Conservation (phyloP, 2,329 filamentous ascomycete genomes). For the Colletotrichum lentis region DNA sequence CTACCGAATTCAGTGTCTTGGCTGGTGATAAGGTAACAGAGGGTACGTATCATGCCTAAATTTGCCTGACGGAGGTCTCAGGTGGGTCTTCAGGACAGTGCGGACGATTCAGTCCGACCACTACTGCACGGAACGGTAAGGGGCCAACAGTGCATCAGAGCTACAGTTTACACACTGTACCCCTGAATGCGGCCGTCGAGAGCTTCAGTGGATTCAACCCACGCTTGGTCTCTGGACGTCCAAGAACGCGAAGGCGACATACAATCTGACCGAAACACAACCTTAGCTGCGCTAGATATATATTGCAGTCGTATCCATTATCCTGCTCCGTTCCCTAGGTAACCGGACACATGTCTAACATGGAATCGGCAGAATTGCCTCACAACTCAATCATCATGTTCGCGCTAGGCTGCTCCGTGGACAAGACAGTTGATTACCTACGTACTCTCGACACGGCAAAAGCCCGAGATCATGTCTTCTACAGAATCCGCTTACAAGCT, state of each 20-base stretch:
- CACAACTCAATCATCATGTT: no score
- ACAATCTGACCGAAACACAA: not conserved
- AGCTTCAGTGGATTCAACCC: not conserved
- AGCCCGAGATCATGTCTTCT: slow-evolving; percentile 11
- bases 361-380: no score
- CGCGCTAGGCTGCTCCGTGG: not conserved
- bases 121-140: not conserved
- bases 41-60: slow-evolving; percentile 14
- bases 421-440: slow-evolving; percentile 11
- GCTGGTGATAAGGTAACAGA: slow-evolving; percentile 8
- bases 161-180: slow-evolving; percentile 8
- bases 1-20: not conserved
- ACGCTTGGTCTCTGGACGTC: not conserved
- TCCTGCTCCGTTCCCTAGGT: not conserved
- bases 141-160: fast-evolving
- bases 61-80: slow-evolving; percentile 1
- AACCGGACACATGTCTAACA: not conserved
- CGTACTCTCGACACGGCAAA: not conserved
- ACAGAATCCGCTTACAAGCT: slow-evolving; percentile 27
- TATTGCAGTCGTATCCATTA: not conserved
- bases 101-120: no score
- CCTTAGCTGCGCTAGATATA: not conserved
- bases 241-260: slow-evolving; percentile 5
- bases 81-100: not conserved
- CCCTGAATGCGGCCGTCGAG: slow-evolving; percentile 7